Evolutionary conservation across 1,284 basidiomycete species (phyloP).

Genomic region (Melampsora americana): DNA sequence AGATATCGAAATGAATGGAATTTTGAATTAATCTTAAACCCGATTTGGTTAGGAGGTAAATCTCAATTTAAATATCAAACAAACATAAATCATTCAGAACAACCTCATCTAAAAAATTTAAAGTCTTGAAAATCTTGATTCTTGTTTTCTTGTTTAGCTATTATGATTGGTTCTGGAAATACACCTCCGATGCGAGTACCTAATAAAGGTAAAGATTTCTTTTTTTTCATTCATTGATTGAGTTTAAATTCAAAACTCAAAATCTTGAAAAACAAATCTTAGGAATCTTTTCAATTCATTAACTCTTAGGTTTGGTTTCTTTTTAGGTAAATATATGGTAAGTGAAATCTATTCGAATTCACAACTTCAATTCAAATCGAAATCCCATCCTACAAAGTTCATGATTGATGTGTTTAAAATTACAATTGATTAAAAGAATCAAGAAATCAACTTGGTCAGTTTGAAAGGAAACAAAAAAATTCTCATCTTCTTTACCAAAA

Average conservation of each 20-base stretch:
- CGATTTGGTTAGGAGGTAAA: slow-evolving; percentile 22
- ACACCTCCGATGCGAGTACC: slow-evolving; percentile 19
- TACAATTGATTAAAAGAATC: too few relatives aligned
- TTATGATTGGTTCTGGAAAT: slow-evolving; percentile 27
- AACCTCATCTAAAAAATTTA: background rate
- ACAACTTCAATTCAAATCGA: too few relatives aligned
- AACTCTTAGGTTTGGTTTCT: background rate
- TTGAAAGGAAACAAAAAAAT: too few relatives aligned
- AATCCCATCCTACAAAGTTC: too few relatives aligned
- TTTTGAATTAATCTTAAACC: slow-evolving; percentile 23
- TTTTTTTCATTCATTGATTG: slow-evolving; percentile 1
- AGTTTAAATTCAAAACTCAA: too few relatives aligned
- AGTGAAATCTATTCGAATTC: background rate
- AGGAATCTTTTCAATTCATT: too few relatives aligned
- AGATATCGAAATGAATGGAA: slow-evolving; percentile 23
- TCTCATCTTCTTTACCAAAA: too few relatives aligned
- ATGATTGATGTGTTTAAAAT: too few relatives aligned
- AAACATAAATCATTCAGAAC: background rate
- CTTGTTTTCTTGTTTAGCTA: background rate
- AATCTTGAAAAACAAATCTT: background rate
- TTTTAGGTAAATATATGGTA: background rate
- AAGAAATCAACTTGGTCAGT: too few relatives aligned
- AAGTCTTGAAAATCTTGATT: background rate
- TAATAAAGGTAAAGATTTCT: slow-evolving; percentile 25
- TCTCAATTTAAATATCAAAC: background rate